Percentiles rank a stretch among this genome's conserved stretches.
These are phyloP conservation scores for Rhododendron vialii DNA, from an alignment of 148 eudicot species.

Conservation along the genomic window DNA sequence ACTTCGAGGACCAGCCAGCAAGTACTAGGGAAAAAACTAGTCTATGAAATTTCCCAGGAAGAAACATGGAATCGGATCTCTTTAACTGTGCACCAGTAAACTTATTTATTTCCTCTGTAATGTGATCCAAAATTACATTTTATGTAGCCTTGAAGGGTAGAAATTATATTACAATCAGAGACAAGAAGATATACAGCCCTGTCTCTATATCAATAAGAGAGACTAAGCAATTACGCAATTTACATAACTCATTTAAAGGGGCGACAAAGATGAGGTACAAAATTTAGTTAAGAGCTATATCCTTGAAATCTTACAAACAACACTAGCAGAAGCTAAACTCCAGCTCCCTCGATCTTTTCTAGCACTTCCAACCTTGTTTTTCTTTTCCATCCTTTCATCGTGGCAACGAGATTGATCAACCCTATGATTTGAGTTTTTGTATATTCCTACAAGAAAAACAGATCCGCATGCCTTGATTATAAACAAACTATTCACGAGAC, in stretches of 20 bases:
- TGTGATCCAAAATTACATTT: constrained; percentile 27
- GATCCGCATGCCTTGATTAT: not conserved
- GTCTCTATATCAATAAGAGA: not conserved
- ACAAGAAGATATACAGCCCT: constrained; percentile 33
- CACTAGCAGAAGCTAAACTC: constrained; percentile 3
- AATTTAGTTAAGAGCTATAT: constrained; percentile 9
- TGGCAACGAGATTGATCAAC: constrained; percentile 80
- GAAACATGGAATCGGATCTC: not conserved
- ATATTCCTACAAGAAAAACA: constrained; percentile 53
- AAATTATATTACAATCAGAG: constrained; percentile 22
- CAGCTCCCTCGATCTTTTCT: constrained; percentile 66
- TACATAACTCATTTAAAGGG: constrained; percentile 16
- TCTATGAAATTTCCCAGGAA: not conserved
- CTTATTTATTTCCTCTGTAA: not conserved
- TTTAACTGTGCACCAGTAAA: not conserved
- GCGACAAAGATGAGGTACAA: not conserved
- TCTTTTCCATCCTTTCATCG: constrained; percentile 93
- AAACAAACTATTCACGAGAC: not conserved
- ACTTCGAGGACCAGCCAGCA: not conserved
- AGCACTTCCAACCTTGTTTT: constrained; percentile 82
- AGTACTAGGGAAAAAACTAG: not conserved
- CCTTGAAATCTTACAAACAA: constrained; percentile 6
- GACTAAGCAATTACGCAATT: constrained; percentile 10
- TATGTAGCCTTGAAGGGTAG: not conserved
- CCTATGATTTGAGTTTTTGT: constrained; percentile 74